Conservation (phyloP, 371 early-diverging fungal genomes). For the Basidiobolus meristosporus region DNA sequence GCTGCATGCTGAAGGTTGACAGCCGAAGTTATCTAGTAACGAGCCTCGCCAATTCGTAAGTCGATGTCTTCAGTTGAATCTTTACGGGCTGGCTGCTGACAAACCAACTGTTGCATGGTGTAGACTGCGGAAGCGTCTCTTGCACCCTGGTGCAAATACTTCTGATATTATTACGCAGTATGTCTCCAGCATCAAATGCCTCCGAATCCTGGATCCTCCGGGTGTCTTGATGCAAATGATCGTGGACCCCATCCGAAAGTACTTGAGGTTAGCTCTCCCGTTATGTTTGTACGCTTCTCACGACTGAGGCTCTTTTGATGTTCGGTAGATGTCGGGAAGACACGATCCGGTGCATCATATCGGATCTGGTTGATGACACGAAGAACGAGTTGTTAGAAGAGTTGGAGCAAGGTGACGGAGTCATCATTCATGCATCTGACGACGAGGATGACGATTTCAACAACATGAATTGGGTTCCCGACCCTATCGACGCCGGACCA, state of each 20-base stretch:
- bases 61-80: not conserved
- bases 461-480: constrained; percentile 24
- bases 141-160: constrained; percentile 40
- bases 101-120: not conserved
- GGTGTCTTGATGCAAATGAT: constrained; percentile 28
- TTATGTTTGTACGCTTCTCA: not conserved
- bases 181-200: constrained; percentile 24
- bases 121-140: constrained; percentile 23
- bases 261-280: constrained; percentile 13
- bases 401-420: constrained; percentile 7
- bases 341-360: constrained; percentile 29
- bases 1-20: constrained; percentile 9
- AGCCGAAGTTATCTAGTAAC: constrained; percentile 7
- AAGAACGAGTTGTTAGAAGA: constrained; percentile 11
- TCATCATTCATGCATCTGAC: constrained; percentile 3
- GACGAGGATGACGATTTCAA: constrained; percentile 15
- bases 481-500: constrained; percentile 19
- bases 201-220: constrained; percentile 32
- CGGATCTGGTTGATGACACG: constrained; percentile 21
- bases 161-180: constrained; percentile 32
- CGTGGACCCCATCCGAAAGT: constrained; percentile 21
- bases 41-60: constrained; percentile 10
- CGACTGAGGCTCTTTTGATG: not conserved
- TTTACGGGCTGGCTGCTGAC: not conserved
- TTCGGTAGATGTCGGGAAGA: constrained; percentile 21